Evolutionary conservation across 2,329 filamentous ascomycete species (phyloP).

Genomic region (Endoconidiophora polonica): DNA sequence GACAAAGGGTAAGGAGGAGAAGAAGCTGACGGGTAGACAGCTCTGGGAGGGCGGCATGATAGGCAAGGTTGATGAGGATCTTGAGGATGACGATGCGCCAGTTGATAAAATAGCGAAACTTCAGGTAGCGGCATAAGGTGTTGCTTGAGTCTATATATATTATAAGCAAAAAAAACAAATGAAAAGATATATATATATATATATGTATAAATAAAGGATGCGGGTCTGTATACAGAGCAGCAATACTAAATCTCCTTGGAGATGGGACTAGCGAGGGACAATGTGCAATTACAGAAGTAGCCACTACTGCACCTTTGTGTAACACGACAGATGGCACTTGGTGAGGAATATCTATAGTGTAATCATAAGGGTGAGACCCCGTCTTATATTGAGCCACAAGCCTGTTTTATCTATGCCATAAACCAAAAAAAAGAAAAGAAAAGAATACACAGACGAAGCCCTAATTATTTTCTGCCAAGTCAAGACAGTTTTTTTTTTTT

Average conservation of each 20-base stretch:
- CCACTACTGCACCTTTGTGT: too few species aligned
- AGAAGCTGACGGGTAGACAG: conserved; percentile 55
- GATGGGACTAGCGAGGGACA: too few species aligned
- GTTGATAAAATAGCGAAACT: conserved; percentile 49
- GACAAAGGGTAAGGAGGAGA: conserved; percentile 48
- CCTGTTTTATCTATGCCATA: conserved; percentile 8
- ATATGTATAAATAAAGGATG: too few species aligned
- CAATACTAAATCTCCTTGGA: too few species aligned
- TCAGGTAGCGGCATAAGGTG: conserved; percentile 40
- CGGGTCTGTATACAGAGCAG: not conserved
- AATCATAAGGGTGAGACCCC: not conserved
- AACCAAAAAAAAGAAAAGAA: not conserved
- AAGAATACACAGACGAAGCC: not conserved
- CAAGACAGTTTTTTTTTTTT: conserved; percentile 3
- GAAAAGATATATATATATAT: too few species aligned
- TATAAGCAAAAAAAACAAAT: not conserved
- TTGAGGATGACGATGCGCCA: conserved; percentile 44
- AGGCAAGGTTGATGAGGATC: conserved; percentile 47
- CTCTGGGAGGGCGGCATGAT: conserved; percentile 63
- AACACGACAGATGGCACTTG: too few species aligned
- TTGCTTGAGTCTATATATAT: not conserved
- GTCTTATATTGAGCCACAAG: not conserved
- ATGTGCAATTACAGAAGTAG: too few species aligned
- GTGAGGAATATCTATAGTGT: not conserved
- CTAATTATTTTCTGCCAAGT: not conserved